phyloP scores from a whole-genome alignment of 331 rosid species.

The Quercus phellos region DNA sequence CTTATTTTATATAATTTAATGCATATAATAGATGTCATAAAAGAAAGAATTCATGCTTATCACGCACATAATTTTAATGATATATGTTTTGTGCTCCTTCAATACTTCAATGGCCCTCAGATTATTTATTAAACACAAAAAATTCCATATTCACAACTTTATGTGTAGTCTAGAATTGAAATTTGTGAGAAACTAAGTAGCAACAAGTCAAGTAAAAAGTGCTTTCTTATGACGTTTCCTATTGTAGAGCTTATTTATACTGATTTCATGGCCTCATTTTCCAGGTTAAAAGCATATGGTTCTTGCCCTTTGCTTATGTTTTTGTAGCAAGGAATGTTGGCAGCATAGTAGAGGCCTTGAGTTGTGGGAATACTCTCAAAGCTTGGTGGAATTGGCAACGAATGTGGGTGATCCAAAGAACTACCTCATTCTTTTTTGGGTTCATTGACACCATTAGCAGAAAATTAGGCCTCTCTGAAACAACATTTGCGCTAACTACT shows the following conservation, averaged over 20 bases:
- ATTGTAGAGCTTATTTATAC: too few relatives aligned
- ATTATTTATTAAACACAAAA: too few relatives aligned
- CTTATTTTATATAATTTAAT: too few relatives aligned
- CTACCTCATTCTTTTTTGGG: slow-evolving; percentile 49
- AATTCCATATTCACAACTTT: too few relatives aligned
- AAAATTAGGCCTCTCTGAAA: slow-evolving; percentile 49
- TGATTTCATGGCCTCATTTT: neutral
- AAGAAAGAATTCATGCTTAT: neutral
- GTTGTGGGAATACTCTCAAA: slow-evolving; percentile 35
- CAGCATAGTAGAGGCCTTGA: slow-evolving; percentile 45
- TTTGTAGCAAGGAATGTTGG: slow-evolving; percentile 35
- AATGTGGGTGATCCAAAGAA: slow-evolving; percentile 45
- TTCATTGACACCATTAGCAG: slow-evolving; percentile 41
- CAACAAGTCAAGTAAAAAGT: too few relatives aligned
- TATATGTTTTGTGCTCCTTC: too few relatives aligned
- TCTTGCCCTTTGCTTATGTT: slow-evolving; percentile 58
- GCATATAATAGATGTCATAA: too few relatives aligned
- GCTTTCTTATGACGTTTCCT: too few relatives aligned
- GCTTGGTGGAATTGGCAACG: slow-evolving; percentile 75
- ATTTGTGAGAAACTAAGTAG: too few relatives aligned
- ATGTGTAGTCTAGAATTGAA: too few relatives aligned
- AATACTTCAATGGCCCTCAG: too few relatives aligned
- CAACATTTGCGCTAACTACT: slow-evolving; percentile 38
- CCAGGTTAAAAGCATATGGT: slow-evolving; percentile 67
- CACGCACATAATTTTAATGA: too few relatives aligned